Percentiles rank a stretch among this genome's conserved stretches.
Conservation (phyloP, 2,329 filamentous ascomycete genomes). For the Cryphonectria japonica region DNA sequence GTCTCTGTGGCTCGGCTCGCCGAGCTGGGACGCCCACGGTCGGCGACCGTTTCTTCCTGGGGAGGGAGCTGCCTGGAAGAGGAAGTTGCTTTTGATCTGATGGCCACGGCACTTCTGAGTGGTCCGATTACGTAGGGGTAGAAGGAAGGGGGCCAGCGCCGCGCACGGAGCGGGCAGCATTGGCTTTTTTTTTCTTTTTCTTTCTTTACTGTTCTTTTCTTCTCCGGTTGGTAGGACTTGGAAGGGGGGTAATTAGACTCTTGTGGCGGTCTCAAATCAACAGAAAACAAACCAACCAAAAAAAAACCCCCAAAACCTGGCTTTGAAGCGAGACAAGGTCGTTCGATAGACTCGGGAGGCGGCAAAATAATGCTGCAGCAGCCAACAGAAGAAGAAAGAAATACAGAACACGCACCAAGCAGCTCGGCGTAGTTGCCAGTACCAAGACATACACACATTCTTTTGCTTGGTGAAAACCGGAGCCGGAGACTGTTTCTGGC, state of each 20-base stretch:
- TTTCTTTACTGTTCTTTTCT: neutral
- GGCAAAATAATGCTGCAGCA: neutral
- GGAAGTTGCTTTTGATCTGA: conserved; percentile 5
- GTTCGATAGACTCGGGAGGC: neutral
- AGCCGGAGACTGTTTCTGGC: neutral
- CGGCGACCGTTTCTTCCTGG: neutral
- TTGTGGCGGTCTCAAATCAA: neutral
- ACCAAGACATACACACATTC: neutral
- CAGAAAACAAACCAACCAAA: neutral
- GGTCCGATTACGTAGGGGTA: neutral
- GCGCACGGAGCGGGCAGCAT: neutral
- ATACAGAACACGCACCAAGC: neutral
- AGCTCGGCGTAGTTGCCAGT: neutral
- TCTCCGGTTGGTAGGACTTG: neutral
- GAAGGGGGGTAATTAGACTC: neutral
- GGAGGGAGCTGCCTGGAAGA: conserved; percentile 8
- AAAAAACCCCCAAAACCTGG: neutral
- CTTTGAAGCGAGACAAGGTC: neutral
- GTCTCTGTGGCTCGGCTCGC: conserved; percentile 9
- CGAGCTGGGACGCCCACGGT: neutral
- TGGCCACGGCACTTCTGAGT: neutral
- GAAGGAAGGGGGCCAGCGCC: neutral
- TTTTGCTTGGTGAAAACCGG: neutral
- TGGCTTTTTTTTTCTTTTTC: neutral
- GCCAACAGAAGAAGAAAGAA: neutral